phyloP scores from a whole-genome alignment of 2,329 filamentous ascomycete genomes.

The Ascochyta clinopodiicola region DNA sequence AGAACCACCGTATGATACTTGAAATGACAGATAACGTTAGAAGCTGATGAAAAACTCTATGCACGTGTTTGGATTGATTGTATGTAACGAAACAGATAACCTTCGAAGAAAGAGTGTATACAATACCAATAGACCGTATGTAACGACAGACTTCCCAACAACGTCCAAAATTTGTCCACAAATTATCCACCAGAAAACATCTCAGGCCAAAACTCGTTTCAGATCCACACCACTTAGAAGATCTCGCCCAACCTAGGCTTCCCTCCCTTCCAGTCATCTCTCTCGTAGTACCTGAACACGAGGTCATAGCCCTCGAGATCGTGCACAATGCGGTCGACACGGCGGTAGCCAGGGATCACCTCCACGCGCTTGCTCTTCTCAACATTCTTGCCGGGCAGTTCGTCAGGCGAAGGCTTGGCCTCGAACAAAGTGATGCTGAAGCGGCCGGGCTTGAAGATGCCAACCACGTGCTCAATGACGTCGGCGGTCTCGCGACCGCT shows the following conservation, averaged over 20 bases:
- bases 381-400: slow-evolving; percentile 50
- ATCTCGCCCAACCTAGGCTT: slow-evolving; percentile 67
- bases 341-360: slow-evolving; percentile 80
- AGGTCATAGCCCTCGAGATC: slow-evolving; percentile 97
- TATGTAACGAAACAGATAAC: background rate
- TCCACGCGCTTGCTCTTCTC: slow-evolving; percentile 66
- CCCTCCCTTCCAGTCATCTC: slow-evolving; percentile 77
- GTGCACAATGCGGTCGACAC: slow-evolving; percentile 94
- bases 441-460: slow-evolving; percentile 95
- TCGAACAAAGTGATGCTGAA: slow-evolving; percentile 98
- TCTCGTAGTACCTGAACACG: slow-evolving; percentile 95
- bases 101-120: background rate
- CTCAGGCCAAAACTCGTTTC: background rate
- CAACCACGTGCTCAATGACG: slow-evolving; percentile 90
- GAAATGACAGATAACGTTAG: no score
- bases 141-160: background rate
- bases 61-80: background rate
- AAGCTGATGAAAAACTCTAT: background rate
- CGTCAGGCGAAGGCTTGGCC: slow-evolving; percentile 68
- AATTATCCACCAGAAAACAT: background rate
- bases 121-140: background rate
- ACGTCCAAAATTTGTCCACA: background rate
- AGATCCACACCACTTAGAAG: background rate
- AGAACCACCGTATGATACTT: no score
- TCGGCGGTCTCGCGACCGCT: slow-evolving; percentile 87